Percentiles rank a stretch among this genome's conserved stretches.
phyloP scores from a whole-genome alignment of 306 rosid genomes.

The Lablab purpureus region DNA sequence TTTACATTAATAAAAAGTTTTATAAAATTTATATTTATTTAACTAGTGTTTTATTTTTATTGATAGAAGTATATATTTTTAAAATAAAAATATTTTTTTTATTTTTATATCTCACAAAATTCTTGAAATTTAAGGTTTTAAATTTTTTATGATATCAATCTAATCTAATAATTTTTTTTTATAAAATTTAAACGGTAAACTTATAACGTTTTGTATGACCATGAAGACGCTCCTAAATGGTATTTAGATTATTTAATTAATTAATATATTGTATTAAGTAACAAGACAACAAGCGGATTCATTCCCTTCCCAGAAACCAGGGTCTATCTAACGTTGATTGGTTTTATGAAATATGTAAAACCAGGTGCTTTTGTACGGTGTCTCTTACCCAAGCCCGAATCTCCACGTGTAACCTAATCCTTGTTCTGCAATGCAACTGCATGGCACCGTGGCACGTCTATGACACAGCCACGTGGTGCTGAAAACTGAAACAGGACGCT shows the following conservation, averaged over 20 bases:
- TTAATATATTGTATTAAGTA: background rate
- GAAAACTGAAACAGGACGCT: background rate
- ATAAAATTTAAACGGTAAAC: too few species aligned
- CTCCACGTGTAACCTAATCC: slow-evolving; percentile 1
- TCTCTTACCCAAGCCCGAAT: background rate
- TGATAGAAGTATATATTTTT: too few species aligned
- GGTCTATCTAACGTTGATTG: background rate
- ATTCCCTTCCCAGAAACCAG: background rate
- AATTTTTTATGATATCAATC: too few species aligned
- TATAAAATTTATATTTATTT: too few species aligned
- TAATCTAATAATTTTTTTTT: too few species aligned
- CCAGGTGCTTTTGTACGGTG: background rate
- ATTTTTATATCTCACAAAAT: too few species aligned
- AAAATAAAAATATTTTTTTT: too few species aligned
- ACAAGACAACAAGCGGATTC: slow-evolving; percentile 8
- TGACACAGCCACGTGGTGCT: background rate
- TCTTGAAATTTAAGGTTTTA: too few species aligned
- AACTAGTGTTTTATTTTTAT: too few species aligned
- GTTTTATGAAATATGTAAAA: background rate
- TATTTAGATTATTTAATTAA: background rate
- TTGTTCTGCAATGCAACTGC: background rate
- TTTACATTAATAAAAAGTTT: too few species aligned
- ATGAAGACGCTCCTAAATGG: too few species aligned
- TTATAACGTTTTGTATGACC: too few species aligned
- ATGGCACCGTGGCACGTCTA: background rate